Conservation (phyloP, 371 early-diverging fungal species). For the Mortierella sp. region DNA sequence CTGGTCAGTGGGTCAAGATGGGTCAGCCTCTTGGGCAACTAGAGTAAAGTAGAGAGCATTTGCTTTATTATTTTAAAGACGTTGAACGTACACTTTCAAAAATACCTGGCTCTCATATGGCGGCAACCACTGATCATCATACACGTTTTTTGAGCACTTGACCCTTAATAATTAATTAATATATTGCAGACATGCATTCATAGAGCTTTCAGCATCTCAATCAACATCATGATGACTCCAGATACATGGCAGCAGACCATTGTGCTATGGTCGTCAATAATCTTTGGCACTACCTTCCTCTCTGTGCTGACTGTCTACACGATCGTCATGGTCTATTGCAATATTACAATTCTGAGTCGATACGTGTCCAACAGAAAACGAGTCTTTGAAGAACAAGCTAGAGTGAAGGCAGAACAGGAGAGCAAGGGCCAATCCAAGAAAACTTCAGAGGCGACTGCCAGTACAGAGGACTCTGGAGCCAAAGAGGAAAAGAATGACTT, state of each 20-base stretch:
- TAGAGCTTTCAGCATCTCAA: neutral
- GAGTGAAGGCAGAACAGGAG: conserved; percentile 10
- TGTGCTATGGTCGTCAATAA: conserved; percentile 12
- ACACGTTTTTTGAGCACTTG: too few species aligned
- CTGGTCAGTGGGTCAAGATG: conserved; percentile 84
- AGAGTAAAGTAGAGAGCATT: conserved; percentile 8
- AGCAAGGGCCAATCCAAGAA: neutral
- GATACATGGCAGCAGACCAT: conserved; percentile 15
- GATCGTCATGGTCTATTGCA: conserved; percentile 33
- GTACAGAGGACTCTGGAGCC: neutral
- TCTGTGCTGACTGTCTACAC: conserved; percentile 18
- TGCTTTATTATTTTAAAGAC: too few species aligned
- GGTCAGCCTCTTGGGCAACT: conserved; percentile 82
- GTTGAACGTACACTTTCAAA: too few species aligned
- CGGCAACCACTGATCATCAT: too few species aligned
- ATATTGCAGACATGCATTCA: neutral
- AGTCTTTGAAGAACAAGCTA: conserved; percentile 23
- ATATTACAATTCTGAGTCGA: conserved; percentile 19
- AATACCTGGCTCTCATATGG: too few species aligned
- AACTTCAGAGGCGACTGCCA: neutral
- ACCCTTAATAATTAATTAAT: neutral
- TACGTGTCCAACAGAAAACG: conserved; percentile 21
- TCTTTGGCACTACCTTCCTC: conserved; percentile 3
- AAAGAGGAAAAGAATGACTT: conserved; percentile 10
- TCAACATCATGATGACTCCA: conserved; percentile 20